phyloP scores from a whole-genome alignment of 2,329 filamentous ascomycete species.

The Calonectria pteridis region DNA sequence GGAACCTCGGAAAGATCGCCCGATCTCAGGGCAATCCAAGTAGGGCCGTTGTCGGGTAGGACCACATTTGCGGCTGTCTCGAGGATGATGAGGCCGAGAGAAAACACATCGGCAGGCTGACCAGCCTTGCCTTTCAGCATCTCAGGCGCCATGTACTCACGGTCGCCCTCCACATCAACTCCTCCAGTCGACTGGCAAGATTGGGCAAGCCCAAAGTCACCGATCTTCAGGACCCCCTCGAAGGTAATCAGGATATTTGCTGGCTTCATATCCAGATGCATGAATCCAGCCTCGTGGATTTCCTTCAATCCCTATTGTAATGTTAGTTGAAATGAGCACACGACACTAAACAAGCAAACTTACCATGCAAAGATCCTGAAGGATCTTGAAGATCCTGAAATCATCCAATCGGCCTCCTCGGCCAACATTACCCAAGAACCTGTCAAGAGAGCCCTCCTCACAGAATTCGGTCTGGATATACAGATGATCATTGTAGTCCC shows the following conservation, averaged over 20 bases:
- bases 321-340: conserved; percentile 17
- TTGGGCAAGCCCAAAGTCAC: conserved; percentile 87
- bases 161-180: conserved; percentile 92
- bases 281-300: conserved; percentile 89
- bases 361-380: conserved; percentile 87
- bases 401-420: conserved; percentile 90
- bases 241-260: conserved; percentile 87
- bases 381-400: conserved; percentile 98
- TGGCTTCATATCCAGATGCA: conserved; percentile 88
- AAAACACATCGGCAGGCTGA: conserved; percentile 93
- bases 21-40: conserved; percentile 90
- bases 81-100: conserved; percentile 92
- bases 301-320: conserved; percentile 80
- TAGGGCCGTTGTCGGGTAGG: conserved; percentile 90
- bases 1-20: conserved; percentile 92
- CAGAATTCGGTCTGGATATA: conserved; percentile 99
- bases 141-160: conserved; percentile 95
- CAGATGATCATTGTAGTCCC: conserved; percentile 87
- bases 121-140: conserved; percentile 88
- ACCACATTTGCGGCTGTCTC: conserved; percentile 96
- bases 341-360: conserved; percentile 47
- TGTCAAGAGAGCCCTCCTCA: conserved; percentile 90
- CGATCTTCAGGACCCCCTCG: conserved; percentile 86
- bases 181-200: conserved; percentile 80
- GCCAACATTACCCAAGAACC: conserved; percentile 86